A percentile compares a stretch with the other conserved stretches of the same genome.
Conservation (phyloP, 1,284 basidiomycete species). For the Singerocomus rubriflavus region DNA sequence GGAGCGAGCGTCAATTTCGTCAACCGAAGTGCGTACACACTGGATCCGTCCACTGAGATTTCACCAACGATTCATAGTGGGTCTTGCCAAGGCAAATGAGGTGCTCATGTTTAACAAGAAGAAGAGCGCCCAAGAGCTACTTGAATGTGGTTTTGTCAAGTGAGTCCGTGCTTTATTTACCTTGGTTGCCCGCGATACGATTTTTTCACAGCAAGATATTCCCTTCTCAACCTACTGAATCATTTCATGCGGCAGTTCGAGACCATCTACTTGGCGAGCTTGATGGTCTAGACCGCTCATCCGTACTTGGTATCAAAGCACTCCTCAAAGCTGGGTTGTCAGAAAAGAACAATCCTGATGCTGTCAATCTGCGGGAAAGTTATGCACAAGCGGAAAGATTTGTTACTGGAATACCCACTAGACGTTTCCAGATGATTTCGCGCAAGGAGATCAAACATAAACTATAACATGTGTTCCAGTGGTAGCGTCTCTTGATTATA, state of each 20-base stretch:
- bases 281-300: constrained; percentile 50
- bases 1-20: constrained; percentile 67
- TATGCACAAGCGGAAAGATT: constrained; percentile 65
- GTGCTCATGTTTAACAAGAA: constrained; percentile 67
- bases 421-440: constrained; percentile 56
- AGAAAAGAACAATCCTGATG: constrained; percentile 64
- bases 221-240: constrained; percentile 46
- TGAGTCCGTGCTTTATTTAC: constrained; percentile 29
- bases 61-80: constrained; percentile 44
- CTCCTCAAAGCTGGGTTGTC: constrained; percentile 54
- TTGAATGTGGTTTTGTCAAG: constrained; percentile 65
- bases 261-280: constrained; percentile 49
- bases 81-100: constrained; percentile 64
- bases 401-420: constrained; percentile 52
- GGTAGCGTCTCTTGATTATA: not conserved
- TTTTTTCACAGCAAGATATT: constrained; percentile 52
- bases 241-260: constrained; percentile 54
- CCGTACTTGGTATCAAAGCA: constrained; percentile 51
- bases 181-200: constrained; percentile 1
- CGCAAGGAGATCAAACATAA: constrained; percentile 66
- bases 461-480: constrained; percentile 34
- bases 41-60: not conserved
- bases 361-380: constrained; percentile 64
- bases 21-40: constrained; percentile 48
- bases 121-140: constrained; percentile 55